Evolutionary conservation across 1,284 basidiomycete genomes (phyloP), one percentile per base, ranked within the genome.

Genomic region (Cutaneotrichosporon cutaneum): DNA sequence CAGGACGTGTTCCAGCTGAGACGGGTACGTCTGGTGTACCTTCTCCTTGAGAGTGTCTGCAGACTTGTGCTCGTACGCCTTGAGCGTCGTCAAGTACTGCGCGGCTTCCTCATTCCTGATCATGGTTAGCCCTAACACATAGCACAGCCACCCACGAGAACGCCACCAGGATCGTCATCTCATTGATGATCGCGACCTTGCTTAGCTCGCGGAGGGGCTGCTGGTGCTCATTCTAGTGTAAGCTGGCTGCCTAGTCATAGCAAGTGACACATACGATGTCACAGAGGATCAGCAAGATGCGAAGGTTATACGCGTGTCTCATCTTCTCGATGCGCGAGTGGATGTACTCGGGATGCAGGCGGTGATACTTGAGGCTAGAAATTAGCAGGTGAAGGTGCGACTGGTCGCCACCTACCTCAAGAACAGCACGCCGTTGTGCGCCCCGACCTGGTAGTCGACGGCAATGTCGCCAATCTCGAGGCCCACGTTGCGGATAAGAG

Each of bases 311-410:
- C 14, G 87, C 85, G 45, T 85, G 85, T 3, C 87, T 88, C 18
- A 99, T 85, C 69, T 88, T 89, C 71, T 92, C 88, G 62, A 99
- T 94, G 4, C 96, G 87, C 50, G 85, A 85, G 74, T 94, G 90
- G 63, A 99, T 89, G 75, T 99, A 99, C 78, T 99, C 96, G 5
- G 96, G 96, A 77, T 99, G 96, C 18, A 99, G 83, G 27, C 94
- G 89, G 72, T 99, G 94, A 70, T 99, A 99, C 69, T 89, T 90
- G 63, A 99, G 79, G 74, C 94, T 98, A 45, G 18, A 42, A 1
- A 42, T 42, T 18, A 42, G 39, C 7, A 1, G 62, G 21, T 36
- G 27, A 45, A 44, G 24, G 14, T 14, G 53, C 9, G n/a, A 11
- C 5, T 1, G 4, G n/a, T n/a, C n/a, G n/a, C n/a, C n/a, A 26